Conservation (phyloP, 2,329 filamentous ascomycete species). For the Colletotrichum tamarilloi region DNA sequence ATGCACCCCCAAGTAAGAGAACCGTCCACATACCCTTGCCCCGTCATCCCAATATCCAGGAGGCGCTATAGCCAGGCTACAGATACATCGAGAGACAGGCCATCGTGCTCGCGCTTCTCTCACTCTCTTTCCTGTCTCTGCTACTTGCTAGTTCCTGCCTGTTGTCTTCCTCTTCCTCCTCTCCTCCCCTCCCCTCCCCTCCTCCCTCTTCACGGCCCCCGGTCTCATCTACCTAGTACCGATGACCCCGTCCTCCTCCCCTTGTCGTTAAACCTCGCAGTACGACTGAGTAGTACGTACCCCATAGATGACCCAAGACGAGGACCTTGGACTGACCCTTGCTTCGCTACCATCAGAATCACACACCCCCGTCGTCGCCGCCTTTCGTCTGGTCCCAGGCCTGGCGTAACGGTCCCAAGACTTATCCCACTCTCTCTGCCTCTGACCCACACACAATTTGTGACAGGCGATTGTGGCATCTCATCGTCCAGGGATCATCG, state of each 20-base stretch:
- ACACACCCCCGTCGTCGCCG: constrained; percentile 39
- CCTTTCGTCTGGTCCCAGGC: constrained; percentile 33
- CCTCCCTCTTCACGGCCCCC: constrained; percentile 6
- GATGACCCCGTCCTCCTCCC: constrained; percentile 24
- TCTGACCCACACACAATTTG: constrained; percentile 65
- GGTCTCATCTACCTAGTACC: constrained; percentile 28
- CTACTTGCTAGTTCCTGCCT: neutral
- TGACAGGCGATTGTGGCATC: constrained; percentile 61
- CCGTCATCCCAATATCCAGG: constrained; percentile 50
- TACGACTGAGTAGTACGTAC: constrained; percentile 35
- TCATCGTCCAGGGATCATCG: constrained; percentile 55
- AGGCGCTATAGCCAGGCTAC: constrained; percentile 47
- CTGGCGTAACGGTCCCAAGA: constrained; percentile 39
- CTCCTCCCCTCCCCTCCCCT: neutral
- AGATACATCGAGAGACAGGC: constrained; percentile 3
- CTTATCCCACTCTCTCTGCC: constrained; percentile 32
- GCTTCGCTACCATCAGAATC: constrained; percentile 33
- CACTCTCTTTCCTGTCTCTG: constrained; percentile 2
- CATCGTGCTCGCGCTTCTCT: neutral
- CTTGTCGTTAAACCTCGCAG: constrained; percentile 37
- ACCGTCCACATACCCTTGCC: constrained; percentile 13
- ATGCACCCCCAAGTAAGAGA: constrained; percentile 53
- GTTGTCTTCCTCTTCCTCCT: constrained; percentile 11
- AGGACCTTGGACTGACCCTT: constrained; percentile 33
- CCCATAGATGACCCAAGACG: constrained; percentile 22